Evolutionary conservation across 768 basidiomycete species (phyloP).

Genomic region (Leccinum subtestaceum): DNA sequence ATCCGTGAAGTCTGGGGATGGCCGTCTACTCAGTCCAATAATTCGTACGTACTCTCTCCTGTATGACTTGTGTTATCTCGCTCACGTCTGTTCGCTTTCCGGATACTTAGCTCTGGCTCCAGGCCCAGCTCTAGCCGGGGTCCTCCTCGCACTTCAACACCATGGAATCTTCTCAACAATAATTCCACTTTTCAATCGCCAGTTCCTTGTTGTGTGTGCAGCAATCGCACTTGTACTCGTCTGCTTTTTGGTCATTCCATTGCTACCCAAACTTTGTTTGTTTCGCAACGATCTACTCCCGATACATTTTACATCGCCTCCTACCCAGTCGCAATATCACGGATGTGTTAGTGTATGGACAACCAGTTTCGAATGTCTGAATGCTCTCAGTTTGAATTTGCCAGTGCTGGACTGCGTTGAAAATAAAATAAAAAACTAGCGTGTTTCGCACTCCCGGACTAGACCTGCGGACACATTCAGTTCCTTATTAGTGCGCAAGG

Average conservation of each 20-base stretch:
- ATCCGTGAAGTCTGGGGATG: conserved; percentile 83
- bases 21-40: conserved; percentile 42
- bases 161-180: conserved; percentile 20
- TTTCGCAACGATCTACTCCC: conserved; percentile 18
- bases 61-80: background rate
- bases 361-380: conserved; percentile 10
- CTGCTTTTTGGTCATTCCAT: conserved; percentile 12
- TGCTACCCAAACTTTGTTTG: conserved; percentile 13
- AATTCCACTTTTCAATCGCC: background rate
- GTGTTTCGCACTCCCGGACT: background rate
- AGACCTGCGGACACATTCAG: too few relatives aligned
- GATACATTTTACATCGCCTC: conserved; percentile 15
- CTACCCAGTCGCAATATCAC: conserved; percentile 12
- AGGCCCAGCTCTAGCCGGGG: conserved; percentile 32
- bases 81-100: background rate
- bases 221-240: conserved; percentile 21
- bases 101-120: conserved; percentile 20
- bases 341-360: conserved; percentile 21
- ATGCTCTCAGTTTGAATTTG: background rate
- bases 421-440: background rate
- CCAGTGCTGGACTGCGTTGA: background rate
- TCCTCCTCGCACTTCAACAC: conserved; percentile 18
- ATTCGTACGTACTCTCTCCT: conserved; percentile 17
- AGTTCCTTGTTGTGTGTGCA: conserved; percentile 17
- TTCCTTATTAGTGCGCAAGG: background rate